These are phyloP conservation scores for Lavandula angustifolia DNA, from an alignment of 257 asterid species.

Conservation along the genomic window DNA sequence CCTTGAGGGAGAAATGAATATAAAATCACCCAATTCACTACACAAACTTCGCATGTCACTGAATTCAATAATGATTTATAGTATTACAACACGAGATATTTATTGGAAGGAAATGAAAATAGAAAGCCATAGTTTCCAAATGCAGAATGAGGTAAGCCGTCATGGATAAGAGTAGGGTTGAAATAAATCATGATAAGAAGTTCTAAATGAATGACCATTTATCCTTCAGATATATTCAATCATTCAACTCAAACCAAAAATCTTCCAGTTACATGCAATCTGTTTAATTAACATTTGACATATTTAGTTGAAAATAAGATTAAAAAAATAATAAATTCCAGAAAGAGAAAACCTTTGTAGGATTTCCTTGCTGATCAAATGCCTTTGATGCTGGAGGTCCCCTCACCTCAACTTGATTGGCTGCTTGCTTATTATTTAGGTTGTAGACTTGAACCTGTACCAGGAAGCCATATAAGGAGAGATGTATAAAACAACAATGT, in stretches of 20 bases:
- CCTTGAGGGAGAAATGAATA: neutral
- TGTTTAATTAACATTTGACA: neutral
- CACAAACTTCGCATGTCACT: neutral
- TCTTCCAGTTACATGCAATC: neutral
- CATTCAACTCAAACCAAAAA: slow-evolving; percentile 20
- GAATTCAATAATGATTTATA: slow-evolving; percentile 1
- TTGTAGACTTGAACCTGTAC: slow-evolving; percentile 64
- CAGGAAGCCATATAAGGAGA: slow-evolving; percentile 28
- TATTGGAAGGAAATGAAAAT: neutral
- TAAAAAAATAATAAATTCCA: slow-evolving; percentile 26
- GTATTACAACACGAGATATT: neutral
- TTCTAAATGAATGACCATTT: neutral
- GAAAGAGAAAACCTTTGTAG: slow-evolving; percentile 72
- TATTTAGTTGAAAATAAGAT: slow-evolving; percentile 1
- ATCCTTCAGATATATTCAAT: slow-evolving; percentile 21
- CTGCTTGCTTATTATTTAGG: slow-evolving; percentile 67
- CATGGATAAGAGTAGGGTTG: neutral
- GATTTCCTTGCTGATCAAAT: slow-evolving; percentile 83
- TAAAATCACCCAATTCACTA: neutral
- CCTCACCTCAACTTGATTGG: slow-evolving; percentile 79
- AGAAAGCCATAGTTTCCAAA: slow-evolving; percentile 1
- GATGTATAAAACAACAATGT: neutral
- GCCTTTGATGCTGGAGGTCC: slow-evolving; percentile 96
- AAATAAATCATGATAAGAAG: slow-evolving; percentile 1
- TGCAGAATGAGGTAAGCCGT: slow-evolving; percentile 18